Percentiles rank a stretch among this genome's conserved stretches.
Evolutionary conservation across 202 grass and related monocot genomes (phyloP).

Genomic region (Schoenoplectus tabernaemontani): DNA sequence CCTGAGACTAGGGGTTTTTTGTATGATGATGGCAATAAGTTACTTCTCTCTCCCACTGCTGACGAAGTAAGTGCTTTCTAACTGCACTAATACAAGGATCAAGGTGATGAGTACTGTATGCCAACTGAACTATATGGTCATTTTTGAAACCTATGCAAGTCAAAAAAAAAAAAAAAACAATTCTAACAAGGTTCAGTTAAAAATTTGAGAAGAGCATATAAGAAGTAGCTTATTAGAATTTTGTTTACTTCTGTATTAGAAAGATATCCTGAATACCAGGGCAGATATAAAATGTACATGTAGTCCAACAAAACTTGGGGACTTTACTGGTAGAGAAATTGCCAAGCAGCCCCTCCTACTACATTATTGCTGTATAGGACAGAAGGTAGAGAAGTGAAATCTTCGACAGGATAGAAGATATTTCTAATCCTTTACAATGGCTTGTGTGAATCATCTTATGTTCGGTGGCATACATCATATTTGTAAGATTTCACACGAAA

Average conservation of each 20-base stretch:
- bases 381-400: neutral
- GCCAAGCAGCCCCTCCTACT: neutral
- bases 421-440: neutral
- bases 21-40: constrained; percentile 91
- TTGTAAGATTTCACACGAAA: constrained; percentile 5
- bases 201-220: neutral
- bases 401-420: neutral
- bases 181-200: neutral
- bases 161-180: neutral
- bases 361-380: neutral
- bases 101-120: neutral
- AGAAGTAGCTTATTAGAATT: neutral
- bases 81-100: neutral
- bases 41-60: constrained; percentile 73
- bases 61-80: constrained; percentile 42
- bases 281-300: neutral
- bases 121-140: neutral
- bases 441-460: neutral
- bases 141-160: neutral
- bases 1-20: constrained; percentile 68
- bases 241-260: neutral
- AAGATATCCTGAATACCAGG: neutral
- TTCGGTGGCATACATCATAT: neutral
- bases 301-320: neutral
- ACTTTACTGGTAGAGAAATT: neutral